These are phyloP conservation scores for Aspergillus panamensis DNA, from an alignment of 495 filamentous ascomycete species.

Conservation along the genomic window DNA sequence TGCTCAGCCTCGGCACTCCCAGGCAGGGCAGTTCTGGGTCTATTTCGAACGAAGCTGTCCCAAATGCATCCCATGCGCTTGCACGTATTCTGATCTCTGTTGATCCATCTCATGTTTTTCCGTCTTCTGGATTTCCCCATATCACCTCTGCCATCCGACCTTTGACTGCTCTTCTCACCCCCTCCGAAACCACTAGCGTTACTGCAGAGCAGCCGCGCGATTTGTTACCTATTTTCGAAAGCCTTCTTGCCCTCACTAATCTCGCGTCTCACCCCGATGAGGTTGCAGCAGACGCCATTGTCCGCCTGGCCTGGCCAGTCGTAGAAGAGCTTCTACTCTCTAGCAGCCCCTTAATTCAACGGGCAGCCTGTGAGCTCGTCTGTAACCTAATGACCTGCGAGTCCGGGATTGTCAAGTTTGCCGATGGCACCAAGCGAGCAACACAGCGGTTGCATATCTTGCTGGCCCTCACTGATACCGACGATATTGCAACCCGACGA, in stretches of 20 bases:
- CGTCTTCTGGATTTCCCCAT: constrained; percentile 66
- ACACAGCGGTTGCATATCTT: constrained; percentile 73
- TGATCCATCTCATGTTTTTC: constrained; percentile 83
- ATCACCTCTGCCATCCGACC: constrained; percentile 75
- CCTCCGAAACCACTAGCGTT: constrained; percentile 39
- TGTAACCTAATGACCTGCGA: constrained; percentile 86
- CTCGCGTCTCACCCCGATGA: constrained; percentile 74
- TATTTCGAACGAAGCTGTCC: constrained; percentile 45
- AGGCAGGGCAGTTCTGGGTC: constrained; percentile 46
- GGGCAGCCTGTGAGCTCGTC: constrained; percentile 81
- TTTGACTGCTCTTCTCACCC: constrained; percentile 64
- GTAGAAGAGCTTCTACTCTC: constrained; percentile 82
- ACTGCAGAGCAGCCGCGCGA: constrained; percentile 62
- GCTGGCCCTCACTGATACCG: constrained; percentile 79
- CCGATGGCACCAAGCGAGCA: constrained; percentile 63
- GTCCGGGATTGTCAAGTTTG: constrained; percentile 70
- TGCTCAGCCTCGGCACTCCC: constrained; percentile 62
- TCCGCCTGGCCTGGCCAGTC: constrained; percentile 64
- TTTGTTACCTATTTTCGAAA: constrained; percentile 87
- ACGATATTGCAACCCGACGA: constrained; percentile 72
- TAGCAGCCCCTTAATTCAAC: constrained; percentile 69
- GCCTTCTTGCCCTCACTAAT: constrained; percentile 88
- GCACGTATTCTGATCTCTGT: constrained; percentile 90
- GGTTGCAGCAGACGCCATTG: constrained; percentile 64
- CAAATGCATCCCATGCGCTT: constrained; percentile 74